These are phyloP conservation scores for Fusarium sp. DNA, from an alignment of 2,329 filamentous ascomycete genomes.

Conservation along the genomic window DNA sequence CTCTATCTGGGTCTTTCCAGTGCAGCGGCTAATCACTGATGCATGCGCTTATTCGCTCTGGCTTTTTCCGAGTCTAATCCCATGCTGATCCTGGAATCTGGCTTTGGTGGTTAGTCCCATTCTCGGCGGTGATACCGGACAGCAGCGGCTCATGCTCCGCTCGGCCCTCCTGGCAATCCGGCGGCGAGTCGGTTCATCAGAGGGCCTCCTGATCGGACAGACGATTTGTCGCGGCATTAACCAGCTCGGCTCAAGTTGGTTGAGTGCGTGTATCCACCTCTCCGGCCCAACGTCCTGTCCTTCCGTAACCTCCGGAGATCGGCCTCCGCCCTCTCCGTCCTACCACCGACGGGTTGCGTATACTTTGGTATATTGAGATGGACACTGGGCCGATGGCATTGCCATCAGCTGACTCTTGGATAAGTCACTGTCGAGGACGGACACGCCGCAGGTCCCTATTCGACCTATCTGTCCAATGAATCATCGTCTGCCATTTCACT, in stretches of 20 bases:
- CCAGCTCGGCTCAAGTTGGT: conserved; percentile 19
- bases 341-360: conserved; percentile 6
- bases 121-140: conserved; percentile 19
- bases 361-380: background rate
- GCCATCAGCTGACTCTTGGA: conserved; percentile 18
- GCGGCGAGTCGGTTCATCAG: conserved; percentile 21
- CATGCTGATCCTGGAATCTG: conserved; percentile 1
- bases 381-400: conserved; percentile 5
- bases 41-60: conserved; percentile 6
- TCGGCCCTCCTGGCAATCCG: conserved; percentile 20
- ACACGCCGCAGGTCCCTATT: conserved; percentile 35
- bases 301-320: conserved; percentile 18
- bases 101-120: conserved; percentile 11
- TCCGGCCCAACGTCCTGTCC: conserved; percentile 21
- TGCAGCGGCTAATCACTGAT: conserved; percentile 26
- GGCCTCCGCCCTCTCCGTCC: conserved; percentile 25
- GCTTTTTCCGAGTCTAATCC: conserved; percentile 17
- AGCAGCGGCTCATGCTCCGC: conserved; percentile 13
- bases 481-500: conserved; percentile 7
- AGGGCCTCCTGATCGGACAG: conserved; percentile 5
- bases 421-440: conserved; percentile 18
- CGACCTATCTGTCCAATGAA: conserved; percentile 31
- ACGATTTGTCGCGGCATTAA: conserved; percentile 25
- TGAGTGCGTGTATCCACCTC: conserved; percentile 31
- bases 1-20: conserved; percentile 22